Conservation (phyloP, 2,329 filamentous ascomycete species). For the Dactylellina drechsleri region DNA sequence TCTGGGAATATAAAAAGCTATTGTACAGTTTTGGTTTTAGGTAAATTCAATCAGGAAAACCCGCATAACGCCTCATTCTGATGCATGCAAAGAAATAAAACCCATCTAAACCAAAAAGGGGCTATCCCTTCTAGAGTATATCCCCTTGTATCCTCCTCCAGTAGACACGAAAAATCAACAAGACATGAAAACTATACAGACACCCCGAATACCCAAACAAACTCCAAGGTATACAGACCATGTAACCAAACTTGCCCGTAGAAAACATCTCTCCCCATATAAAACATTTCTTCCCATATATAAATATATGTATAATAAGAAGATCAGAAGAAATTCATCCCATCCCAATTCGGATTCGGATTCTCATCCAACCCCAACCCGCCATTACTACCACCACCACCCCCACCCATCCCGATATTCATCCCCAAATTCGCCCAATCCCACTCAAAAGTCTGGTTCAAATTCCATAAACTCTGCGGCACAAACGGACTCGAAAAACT, state of each 20-base stretch:
- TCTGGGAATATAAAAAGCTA: slow-evolving; percentile 18
- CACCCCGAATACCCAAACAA: slow-evolving; percentile 4
- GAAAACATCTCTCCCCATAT: not conserved
- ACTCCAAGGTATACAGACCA: slow-evolving; percentile 7
- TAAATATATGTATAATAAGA: not conserved
- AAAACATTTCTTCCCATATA: not conserved
- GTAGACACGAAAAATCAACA: too few species aligned
- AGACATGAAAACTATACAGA: too few species aligned
- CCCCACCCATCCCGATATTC: not conserved
- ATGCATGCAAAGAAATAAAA: slow-evolving; percentile 11
- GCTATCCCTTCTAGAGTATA: too few species aligned
- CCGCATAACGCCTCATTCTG: too few species aligned
- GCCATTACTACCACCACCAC: not conserved
- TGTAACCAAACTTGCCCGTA: not conserved
- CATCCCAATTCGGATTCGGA: slow-evolving; percentile 36
- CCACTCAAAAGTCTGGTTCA: slow-evolving; percentile 97
- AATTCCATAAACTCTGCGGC: slow-evolving; percentile 91
- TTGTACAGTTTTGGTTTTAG: slow-evolving; percentile 22
- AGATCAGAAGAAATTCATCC: slow-evolving; percentile 29
- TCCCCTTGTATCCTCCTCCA: too few species aligned
- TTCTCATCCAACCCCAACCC: slow-evolving; percentile 35
- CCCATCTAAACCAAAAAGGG: not conserved
- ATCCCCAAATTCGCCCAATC: slow-evolving; percentile 67
- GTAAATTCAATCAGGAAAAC: too few species aligned
- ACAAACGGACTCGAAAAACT: slow-evolving; percentile 74